These are phyloP conservation scores for Ceratocystiopsis sp. DNA, from an alignment of 2,329 filamentous ascomycete species.

Conservation along the genomic window DNA sequence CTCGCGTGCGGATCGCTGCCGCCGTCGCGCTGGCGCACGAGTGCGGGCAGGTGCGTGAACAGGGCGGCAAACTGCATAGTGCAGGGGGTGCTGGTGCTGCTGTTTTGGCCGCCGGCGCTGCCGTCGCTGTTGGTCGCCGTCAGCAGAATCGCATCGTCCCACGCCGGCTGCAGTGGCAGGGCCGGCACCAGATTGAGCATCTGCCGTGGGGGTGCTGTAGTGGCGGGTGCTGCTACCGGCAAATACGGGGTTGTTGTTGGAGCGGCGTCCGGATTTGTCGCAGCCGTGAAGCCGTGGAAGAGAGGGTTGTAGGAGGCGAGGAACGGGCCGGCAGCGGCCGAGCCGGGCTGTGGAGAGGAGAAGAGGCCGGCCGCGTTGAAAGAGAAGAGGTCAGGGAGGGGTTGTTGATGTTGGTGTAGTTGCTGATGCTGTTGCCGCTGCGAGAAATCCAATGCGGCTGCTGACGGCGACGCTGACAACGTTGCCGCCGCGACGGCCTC, in stretches of 20 bases:
- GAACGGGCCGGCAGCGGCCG: no score
- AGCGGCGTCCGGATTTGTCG: no score
- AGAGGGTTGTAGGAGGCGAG: neutral
- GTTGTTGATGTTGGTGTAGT: no score
- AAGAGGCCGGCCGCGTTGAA: no score
- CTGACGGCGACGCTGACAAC: slow-evolving; percentile 1
- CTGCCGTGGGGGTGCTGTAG: neutral
- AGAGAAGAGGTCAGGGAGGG: no score
- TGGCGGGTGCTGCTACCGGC: no score
- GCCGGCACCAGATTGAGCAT: slow-evolving; percentile 16
- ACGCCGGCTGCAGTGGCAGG: slow-evolving; percentile 30
- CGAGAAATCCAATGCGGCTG: no score
- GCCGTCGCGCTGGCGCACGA: slow-evolving; percentile 13
- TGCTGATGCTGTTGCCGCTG: no score
- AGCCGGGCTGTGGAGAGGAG: neutral
- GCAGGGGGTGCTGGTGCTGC: slow-evolving; percentile 19
- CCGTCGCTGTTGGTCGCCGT: no score
- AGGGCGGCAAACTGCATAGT: slow-evolving; percentile 27
- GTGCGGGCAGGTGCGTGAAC: slow-evolving; percentile 22
- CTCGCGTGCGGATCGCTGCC: slow-evolving; percentile 7
- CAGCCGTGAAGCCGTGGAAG: no score
- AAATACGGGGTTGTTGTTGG: no score
- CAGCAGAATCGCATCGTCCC: slow-evolving; percentile 29
- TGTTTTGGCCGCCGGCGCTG: no score
- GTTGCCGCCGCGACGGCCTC: neutral